These are phyloP conservation scores for Entophlyctis luteolus DNA, from an alignment of 192 early-diverging fungal genomes.

Conservation along the genomic window DNA sequence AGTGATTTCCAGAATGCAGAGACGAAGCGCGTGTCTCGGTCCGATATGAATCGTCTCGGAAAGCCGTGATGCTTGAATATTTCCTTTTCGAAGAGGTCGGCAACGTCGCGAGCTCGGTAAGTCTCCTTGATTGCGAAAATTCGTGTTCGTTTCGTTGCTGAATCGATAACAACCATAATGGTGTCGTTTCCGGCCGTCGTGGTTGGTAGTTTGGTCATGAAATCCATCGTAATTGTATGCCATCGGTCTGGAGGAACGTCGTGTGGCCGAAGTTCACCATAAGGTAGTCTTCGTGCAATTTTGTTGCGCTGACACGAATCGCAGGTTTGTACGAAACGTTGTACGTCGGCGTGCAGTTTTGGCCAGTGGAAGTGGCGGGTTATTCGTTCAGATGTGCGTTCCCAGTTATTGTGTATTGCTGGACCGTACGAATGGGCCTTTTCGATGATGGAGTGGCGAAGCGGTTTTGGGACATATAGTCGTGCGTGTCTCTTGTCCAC, in stretches of 20 bases:
- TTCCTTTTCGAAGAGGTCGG: constrained; percentile 42
- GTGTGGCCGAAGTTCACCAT: constrained; percentile 34
- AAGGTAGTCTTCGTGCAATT: constrained; percentile 27
- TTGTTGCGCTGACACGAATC: constrained; percentile 17
- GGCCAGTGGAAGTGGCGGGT: constrained; percentile 20
- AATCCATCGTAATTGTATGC: constrained; percentile 42
- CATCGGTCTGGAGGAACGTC: constrained; percentile 32
- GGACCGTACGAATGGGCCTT: neutral
- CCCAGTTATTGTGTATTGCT: constrained; percentile 10
- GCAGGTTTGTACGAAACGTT: constrained; percentile 1
- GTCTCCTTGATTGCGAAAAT: neutral
- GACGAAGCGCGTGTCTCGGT: constrained; percentile 43
- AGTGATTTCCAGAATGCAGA: constrained; percentile 35
- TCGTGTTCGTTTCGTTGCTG: neutral
- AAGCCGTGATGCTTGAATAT: constrained; percentile 14
- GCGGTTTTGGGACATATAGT: neutral
- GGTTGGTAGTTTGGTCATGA: constrained; percentile 33
- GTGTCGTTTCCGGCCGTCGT: neutral
- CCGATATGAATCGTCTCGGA: constrained; percentile 42
- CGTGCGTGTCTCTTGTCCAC: neutral
- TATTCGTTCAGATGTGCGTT: constrained; percentile 11
- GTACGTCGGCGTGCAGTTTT: neutral
- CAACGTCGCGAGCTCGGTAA: neutral
- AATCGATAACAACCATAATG: constrained; percentile 4
- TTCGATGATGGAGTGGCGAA: constrained; percentile 28